Evolutionary conservation across 345 rosid genomes (phyloP).

Genomic region (Eucalyptus lansdowneana): DNA sequence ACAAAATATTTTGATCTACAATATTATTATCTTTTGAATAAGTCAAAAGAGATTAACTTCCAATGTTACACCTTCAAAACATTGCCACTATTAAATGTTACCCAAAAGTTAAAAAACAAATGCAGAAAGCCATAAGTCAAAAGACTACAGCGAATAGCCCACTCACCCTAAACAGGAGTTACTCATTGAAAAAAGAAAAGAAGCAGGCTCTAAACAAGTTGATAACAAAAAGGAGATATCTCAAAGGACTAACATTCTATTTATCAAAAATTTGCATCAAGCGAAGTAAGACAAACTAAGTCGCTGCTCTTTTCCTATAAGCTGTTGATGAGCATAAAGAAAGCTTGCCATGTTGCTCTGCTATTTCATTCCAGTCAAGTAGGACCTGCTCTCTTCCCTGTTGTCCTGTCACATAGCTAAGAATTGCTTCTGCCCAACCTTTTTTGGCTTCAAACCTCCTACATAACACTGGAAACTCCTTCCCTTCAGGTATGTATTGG

Average conservation of each 20-base stretch:
- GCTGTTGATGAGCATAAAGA: background rate
- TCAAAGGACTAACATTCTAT: background rate
- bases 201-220: background rate
- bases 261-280: background rate
- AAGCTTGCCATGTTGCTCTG: conserved; percentile 58
- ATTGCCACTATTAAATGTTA: background rate
- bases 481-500: conserved; percentile 72
- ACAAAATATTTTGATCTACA: background rate
- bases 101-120: background rate
- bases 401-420: conserved; percentile 4
- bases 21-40: background rate
- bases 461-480: conserved; percentile 73
- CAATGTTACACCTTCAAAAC: background rate
- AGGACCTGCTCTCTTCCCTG: conserved; percentile 48
- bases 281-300: background rate
- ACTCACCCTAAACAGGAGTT: background rate
- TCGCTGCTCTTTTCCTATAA: background rate
- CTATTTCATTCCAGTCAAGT: conserved; percentile 87
- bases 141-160: background rate
- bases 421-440: conserved; percentile 27
- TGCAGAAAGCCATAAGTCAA: background rate
- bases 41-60: background rate
- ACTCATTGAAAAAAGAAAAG: background rate
- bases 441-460: conserved; percentile 27
- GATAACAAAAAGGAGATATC: background rate